A percentile compares a stretch with the other conserved stretches of the same genome.
These are phyloP conservation scores for Cyamopsis tetragonoloba DNA, from an alignment of 306 rosid genomes.

Conservation along the genomic window DNA sequence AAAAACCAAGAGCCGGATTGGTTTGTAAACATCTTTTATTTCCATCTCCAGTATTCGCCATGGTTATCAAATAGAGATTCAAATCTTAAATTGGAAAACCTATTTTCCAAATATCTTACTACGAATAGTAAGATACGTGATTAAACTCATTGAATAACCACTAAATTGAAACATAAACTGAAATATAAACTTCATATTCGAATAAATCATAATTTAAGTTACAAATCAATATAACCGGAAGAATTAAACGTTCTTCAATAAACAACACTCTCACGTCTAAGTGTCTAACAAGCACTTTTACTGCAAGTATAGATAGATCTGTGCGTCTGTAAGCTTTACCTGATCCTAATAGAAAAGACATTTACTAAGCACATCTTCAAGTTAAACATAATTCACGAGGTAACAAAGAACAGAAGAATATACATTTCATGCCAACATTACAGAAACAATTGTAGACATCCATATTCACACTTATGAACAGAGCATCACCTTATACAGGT, in stretches of 20 bases:
- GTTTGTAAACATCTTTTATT: not conserved
- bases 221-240: no score
- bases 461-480: not conserved
- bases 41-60: not conserved
- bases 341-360: not conserved
- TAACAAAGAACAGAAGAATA: not conserved
- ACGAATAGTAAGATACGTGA: no score
- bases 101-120: no score
- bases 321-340: not conserved
- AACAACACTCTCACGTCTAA: not conserved
- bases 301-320: not conserved
- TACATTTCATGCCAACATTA: conserved; percentile 10
- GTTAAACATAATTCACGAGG: not conserved
- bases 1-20: not conserved
- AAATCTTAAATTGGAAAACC: no score
- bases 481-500: conserved; percentile 17
- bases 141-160: no score
- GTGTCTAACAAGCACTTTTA: not conserved
- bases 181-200: no score
- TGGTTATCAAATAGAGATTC: no score
- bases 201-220: no score
- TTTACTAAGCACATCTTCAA: not conserved
- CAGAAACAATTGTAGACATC: conserved; percentile 10
- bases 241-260: no score
- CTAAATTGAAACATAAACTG: no score